Evolutionary conservation across 306 rosid species (phyloP), one percentile per base, ranked within the genome.

Genomic region (Quercus cerris): DNA sequence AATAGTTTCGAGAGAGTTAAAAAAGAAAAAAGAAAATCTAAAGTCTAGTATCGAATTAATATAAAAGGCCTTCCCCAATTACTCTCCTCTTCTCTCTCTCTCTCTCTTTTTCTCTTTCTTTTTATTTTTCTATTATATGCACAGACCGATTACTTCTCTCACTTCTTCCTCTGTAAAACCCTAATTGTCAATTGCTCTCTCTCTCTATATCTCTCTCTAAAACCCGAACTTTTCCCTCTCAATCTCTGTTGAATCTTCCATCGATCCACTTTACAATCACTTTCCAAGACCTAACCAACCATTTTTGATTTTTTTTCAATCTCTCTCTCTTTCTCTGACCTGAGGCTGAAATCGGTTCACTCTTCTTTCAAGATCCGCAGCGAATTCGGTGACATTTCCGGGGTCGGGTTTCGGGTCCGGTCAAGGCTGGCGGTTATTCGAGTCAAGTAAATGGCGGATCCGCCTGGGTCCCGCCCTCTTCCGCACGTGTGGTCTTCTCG

Each of bases 391-490:
- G 64, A 9, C 76, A 78, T 70, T 74, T 56, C 18, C 64, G 38
- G 78, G 86, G 90, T 87, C 89, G 83, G 55, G 68, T 54, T 13
- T 61, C 63, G n/a, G 78, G 73, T 75, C 67, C 55, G 64, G 69
- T 81, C 68, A 86, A 91, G 85, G 90, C 97, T 94, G 97, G 98
- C 95, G 89, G 89, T 87, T 70, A 82, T 78, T 74, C 25, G 85
- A 85, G 84, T 70, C 70, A 75, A 74, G 86, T 93, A 85, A 90
- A 95, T 95, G 99, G 89, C 88, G 91, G 99, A 91, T 94, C 91
- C 90, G 90, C 91, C 91, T 28, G 88, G 89, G 78, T 59, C 91
- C 97, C 88, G 94, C 89, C 86, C 31, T 23, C 83, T 8, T 8
- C 74, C 68, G 33, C 66, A 38, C 77, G 69, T 79, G 79, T 78